These are phyloP conservation scores for Pseudoscleropodium purum DNA, from an alignment of 225 moss, liverwort and hornwort genomes.

Conservation along the genomic window DNA sequence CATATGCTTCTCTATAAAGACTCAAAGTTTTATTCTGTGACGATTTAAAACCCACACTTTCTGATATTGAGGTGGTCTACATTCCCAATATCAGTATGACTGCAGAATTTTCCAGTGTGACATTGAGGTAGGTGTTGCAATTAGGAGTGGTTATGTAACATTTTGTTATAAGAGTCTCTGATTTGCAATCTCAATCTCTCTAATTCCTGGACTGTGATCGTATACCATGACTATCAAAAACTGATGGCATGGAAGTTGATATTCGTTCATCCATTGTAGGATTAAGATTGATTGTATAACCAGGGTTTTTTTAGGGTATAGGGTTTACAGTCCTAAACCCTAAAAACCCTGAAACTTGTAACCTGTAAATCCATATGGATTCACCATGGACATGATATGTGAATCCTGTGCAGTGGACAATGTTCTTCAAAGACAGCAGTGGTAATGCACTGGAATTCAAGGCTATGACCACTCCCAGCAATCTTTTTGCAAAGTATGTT, in stretches of 20 bases:
- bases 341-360: neutral
- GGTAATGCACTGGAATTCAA: constrained; percentile 57
- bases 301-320: neutral
- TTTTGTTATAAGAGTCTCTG: neutral
- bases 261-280: neutral
- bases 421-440: constrained; percentile 57
- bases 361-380: neutral
- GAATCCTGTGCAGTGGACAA: constrained; percentile 42
- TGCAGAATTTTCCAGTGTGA: neutral
- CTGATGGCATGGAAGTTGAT: neutral
- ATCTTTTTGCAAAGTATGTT: constrained; percentile 42
- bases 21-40: neutral
- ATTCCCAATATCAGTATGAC: neutral
- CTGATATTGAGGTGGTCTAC: neutral
- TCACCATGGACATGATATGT: neutral
- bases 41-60: neutral
- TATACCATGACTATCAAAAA: neutral
- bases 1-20: neutral
- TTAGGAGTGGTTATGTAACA: too few relatives aligned
- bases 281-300: neutral
- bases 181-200: neutral
- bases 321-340: neutral
- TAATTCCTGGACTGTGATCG: neutral
- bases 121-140: neutral
- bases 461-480: constrained; percentile 47